Percentiles rank a stretch among this genome's conserved stretches.
Conservation (phyloP, 352 stramenopile genomes). For the Globisporangium viniferum region DNA sequence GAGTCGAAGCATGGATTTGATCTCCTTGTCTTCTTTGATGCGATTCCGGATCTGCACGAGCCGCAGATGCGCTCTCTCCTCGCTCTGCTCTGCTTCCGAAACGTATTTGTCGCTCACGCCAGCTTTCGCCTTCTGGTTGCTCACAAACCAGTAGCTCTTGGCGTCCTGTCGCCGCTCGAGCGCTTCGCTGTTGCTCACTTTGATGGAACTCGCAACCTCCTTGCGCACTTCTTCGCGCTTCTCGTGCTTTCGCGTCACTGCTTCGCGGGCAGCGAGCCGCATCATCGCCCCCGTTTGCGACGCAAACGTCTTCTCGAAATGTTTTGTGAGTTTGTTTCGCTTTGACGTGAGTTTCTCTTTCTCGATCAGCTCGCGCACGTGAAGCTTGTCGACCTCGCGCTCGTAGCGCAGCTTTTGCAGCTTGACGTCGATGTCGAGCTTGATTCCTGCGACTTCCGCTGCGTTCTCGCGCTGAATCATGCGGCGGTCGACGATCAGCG, state of each 20-base stretch:
- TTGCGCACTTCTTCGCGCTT: constrained; percentile 30
- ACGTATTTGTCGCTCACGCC: constrained; percentile 17
- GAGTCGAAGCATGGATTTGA: constrained; percentile 59
- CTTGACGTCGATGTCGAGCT: constrained; percentile 68
- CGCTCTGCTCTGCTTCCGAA: constrained; percentile 11
- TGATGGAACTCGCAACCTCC: constrained; percentile 23
- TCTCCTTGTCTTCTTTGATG: constrained; percentile 65
- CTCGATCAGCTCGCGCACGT: constrained; percentile 40
- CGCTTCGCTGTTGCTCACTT: constrained; percentile 33
- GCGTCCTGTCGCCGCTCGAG: constrained; percentile 43
- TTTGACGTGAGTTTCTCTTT: constrained; percentile 40
- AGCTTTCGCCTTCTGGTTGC: constrained; percentile 48
- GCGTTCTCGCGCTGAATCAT: constrained; percentile 64
- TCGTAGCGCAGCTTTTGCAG: constrained; percentile 63
- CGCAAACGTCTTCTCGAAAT: constrained; percentile 53
- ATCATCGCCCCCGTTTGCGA: constrained; percentile 65
- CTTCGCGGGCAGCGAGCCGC: constrained; percentile 46
- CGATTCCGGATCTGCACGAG: constrained; percentile 30
- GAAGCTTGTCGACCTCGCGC: constrained; percentile 44
- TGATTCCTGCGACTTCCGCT: constrained; percentile 48
- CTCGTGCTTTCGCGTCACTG: constrained; percentile 32
- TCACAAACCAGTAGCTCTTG: constrained; percentile 69
- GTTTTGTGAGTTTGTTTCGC: constrained; percentile 38
- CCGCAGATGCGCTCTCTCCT: constrained; percentile 22
- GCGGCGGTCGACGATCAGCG: constrained; percentile 61